Percentiles rank a stretch among this genome's conserved stretches.
phyloP scores from a whole-genome alignment of 2,329 filamentous ascomycete genomes.

The Trichoderma guizhouense region DNA sequence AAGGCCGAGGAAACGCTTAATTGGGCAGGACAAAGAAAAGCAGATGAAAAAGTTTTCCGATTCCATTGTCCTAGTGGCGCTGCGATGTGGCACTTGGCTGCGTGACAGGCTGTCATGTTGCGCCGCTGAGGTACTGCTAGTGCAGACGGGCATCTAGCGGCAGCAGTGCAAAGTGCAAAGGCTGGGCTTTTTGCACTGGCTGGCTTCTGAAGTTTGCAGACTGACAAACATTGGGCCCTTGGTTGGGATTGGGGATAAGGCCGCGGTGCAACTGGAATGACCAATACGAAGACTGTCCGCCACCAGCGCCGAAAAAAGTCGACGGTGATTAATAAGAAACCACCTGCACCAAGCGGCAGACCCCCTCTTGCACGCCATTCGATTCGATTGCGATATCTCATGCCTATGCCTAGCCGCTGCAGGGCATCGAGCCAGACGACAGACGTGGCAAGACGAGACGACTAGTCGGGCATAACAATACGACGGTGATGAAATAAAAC shows the following conservation, averaged over 20 bases:
- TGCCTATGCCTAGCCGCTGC: background rate
- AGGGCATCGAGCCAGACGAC: background rate
- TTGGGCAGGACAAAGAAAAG: background rate
- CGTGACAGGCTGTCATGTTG: conserved; percentile 14
- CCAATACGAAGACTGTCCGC: conserved; percentile 6
- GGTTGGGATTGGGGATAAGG: background rate
- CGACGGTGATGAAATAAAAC: conserved; percentile 7
- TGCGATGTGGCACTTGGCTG: conserved; percentile 9
- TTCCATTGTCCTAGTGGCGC: background rate
- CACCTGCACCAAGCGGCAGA: background rate
- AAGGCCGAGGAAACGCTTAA: background rate
- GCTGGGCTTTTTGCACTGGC: background rate
- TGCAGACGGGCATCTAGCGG: background rate
- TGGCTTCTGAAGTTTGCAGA: background rate
- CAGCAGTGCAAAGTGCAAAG: background rate
- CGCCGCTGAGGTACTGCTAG: conserved; percentile 3
- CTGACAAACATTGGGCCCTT: conserved; percentile 4
- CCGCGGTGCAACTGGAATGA: conserved; percentile 7
- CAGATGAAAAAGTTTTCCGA: background rate
- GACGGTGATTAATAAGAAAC: background rate
- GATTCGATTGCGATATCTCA: background rate
- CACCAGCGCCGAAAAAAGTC: background rate
- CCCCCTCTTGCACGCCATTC: background rate
- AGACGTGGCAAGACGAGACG: conserved; percentile 12
- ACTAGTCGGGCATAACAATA: background rate